These are phyloP conservation scores for Marvania coccoides DNA, from an alignment of 139 green algal species.

Conservation along the genomic window DNA sequence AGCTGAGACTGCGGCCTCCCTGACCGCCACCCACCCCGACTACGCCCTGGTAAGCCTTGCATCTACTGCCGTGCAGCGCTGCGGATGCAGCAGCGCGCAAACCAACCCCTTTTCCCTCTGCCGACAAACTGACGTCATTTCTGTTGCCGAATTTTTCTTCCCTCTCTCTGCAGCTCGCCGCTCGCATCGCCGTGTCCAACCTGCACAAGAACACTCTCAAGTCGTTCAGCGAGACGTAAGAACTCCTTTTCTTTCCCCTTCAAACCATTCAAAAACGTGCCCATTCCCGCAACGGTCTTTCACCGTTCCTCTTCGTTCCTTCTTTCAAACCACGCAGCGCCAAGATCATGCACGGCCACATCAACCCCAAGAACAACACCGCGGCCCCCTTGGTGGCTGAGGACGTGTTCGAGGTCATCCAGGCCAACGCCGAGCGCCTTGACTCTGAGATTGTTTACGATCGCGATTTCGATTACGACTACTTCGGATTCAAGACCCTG, in stretches of 20 bases:
- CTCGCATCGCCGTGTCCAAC: conserved; percentile 97
- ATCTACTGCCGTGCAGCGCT: no score
- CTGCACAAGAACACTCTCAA: conserved; percentile 99
- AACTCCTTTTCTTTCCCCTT: background rate
- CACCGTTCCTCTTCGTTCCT: no score
- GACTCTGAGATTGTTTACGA: conserved; percentile 98
- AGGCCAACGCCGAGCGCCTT: conserved; percentile 70
- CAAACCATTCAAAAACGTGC: background rate
- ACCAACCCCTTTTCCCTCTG: no score
- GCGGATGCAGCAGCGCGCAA: no score
- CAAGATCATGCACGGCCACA: conserved; percentile 86
- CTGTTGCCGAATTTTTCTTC: background rate
- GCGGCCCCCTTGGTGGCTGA: conserved; percentile 75
- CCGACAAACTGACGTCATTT: no score
- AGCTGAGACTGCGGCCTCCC: conserved; percentile 94
- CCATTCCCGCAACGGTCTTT: background rate
- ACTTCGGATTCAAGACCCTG: conserved; percentile 99
- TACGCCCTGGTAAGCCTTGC: conserved; percentile 84
- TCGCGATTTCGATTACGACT: conserved; percentile 99
- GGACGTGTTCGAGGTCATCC: conserved; percentile 88
- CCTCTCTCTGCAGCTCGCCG: conserved; percentile 76
- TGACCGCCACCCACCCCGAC: conserved; percentile 96
- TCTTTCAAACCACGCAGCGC: conserved; percentile 46
- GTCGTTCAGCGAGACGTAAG: conserved; percentile 90
- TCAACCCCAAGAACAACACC: conserved; percentile 87